Evolutionary conservation across 768 basidiomycete genomes (phyloP).

Genomic region (Tubosaeta brunneosetosa): DNA sequence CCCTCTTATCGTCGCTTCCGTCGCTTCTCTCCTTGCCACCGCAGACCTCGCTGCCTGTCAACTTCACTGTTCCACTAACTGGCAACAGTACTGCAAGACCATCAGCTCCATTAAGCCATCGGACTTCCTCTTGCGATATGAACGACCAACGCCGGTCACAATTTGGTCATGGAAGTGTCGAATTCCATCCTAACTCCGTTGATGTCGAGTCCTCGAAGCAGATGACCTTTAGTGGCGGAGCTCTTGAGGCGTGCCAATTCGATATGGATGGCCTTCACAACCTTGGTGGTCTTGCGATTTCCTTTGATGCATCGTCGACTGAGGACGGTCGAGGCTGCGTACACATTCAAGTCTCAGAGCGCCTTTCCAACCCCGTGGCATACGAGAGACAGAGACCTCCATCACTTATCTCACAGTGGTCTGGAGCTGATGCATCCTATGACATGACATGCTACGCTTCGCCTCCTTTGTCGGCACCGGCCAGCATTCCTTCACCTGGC

Average conservation of each 20-base stretch:
- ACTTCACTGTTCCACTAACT: constrained; percentile 52
- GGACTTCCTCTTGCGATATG: constrained; percentile 40
- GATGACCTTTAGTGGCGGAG: constrained; percentile 29
- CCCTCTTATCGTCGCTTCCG: constrained; percentile 73
- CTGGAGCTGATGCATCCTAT: constrained; percentile 16
- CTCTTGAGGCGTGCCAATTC: constrained; percentile 47
- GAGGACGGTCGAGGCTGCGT: constrained; percentile 72
- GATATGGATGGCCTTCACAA: constrained; percentile 42
- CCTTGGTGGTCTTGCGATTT: constrained; percentile 62
- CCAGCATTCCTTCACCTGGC: constrained; percentile 33
- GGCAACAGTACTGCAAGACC: constrained; percentile 32
- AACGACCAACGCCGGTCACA: constrained; percentile 55
- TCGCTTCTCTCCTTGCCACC: constrained; percentile 65
- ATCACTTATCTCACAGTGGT: constrained; percentile 24
- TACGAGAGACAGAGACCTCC: constrained; percentile 16
- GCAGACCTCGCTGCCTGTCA: constrained; percentile 49
- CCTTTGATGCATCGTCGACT: constrained; percentile 61
- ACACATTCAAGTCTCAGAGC: constrained; percentile 59
- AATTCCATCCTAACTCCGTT: constrained; percentile 48
- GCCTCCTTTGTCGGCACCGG: constrained; percentile 37
- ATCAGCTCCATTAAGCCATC: constrained; percentile 40
- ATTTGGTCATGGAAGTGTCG: constrained; percentile 29
- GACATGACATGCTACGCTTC: constrained; percentile 20
- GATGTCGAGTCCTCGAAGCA: constrained; percentile 30
- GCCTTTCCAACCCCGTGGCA: constrained; percentile 19